Conservation (phyloP, 371 early-diverging fungal genomes). For the Gilbertella persicaria region DNA sequence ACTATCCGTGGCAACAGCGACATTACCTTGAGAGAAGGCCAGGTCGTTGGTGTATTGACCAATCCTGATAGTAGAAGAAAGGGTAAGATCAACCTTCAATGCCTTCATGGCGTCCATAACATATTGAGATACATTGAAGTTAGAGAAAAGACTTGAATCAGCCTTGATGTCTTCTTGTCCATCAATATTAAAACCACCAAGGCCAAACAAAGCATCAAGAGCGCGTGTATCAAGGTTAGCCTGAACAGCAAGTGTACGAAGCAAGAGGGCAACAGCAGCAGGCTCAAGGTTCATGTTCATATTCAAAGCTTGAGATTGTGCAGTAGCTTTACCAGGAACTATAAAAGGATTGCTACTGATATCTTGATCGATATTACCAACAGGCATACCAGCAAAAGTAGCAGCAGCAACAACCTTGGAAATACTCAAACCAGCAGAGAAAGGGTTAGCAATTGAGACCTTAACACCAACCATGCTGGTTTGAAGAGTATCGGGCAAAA, state of each 20-base stretch:
- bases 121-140: constrained; percentile 53
- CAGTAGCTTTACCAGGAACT: constrained; percentile 37
- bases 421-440: constrained; percentile 53
- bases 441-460: constrained; percentile 60
- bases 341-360: constrained; percentile 46
- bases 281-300: constrained; percentile 51
- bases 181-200: constrained; percentile 49
- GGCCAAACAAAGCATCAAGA: constrained; percentile 50
- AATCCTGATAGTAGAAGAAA: constrained; percentile 50
- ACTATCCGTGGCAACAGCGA: constrained; percentile 48
- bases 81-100: constrained; percentile 52
- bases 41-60: constrained; percentile 54
- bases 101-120: constrained; percentile 55
- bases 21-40: constrained; percentile 50
- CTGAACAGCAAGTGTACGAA: constrained; percentile 52
- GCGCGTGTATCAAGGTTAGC: constrained; percentile 47
- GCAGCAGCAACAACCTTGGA: constrained; percentile 50
- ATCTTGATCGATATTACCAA: constrained; percentile 57
- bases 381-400: constrained; percentile 49
- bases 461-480: constrained; percentile 51
- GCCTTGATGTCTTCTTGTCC: constrained; percentile 40
- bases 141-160: constrained; percentile 41
- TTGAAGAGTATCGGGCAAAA: constrained; percentile 43
- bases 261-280: constrained; percentile 44
- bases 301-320: constrained; percentile 29